Evolutionary conservation across 1,284 basidiomycete genomes (phyloP).

Genomic region (Schizopora paradoxa): DNA sequence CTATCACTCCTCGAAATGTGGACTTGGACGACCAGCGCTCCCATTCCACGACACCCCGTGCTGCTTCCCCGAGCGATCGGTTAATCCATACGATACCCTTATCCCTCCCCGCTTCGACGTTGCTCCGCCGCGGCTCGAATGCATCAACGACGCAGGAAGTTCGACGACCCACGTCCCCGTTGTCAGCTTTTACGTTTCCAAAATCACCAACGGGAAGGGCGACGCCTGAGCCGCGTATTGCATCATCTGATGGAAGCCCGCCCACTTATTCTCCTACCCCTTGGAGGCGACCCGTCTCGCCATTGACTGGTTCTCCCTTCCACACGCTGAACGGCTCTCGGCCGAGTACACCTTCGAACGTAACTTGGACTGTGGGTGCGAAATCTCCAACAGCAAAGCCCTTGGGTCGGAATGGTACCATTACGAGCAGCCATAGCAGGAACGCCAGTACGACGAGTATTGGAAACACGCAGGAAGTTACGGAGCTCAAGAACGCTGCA

Average conservation of each 20-base stretch:
- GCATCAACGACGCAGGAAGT: conserved; percentile 38
- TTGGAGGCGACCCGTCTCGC: conserved; percentile 61
- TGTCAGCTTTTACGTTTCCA: conserved; percentile 30
- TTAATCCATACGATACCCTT: conserved; percentile 29
- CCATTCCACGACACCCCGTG: conserved; percentile 74
- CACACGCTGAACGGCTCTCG: conserved; percentile 59
- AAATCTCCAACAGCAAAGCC: conserved; percentile 9
- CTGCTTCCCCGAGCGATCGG: conserved; percentile 52
- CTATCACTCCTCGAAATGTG: conserved; percentile 74
- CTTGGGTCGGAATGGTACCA: conserved; percentile 29
- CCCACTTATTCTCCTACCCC: too few relatives aligned
- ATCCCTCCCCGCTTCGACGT: conserved; percentile 31
- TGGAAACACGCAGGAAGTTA: conserved; percentile 6
- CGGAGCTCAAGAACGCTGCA: too few relatives aligned
- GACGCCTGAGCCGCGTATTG: conserved; percentile 22
- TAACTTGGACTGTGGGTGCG: conserved; percentile 44
- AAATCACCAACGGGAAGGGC: neutral
- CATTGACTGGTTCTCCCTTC: conserved; percentile 52
- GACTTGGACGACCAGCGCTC: conserved; percentile 68
- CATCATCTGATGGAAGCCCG: too few relatives aligned
- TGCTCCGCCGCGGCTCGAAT: conserved; percentile 47
- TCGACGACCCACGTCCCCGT: conserved; percentile 42
- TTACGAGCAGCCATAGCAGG: conserved; percentile 45
- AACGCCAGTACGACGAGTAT: conserved; percentile 45
- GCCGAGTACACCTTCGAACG: conserved; percentile 67